phyloP scores from a whole-genome alignment of 495 filamentous ascomycete species.

The Trichoderma parareesei region DNA sequence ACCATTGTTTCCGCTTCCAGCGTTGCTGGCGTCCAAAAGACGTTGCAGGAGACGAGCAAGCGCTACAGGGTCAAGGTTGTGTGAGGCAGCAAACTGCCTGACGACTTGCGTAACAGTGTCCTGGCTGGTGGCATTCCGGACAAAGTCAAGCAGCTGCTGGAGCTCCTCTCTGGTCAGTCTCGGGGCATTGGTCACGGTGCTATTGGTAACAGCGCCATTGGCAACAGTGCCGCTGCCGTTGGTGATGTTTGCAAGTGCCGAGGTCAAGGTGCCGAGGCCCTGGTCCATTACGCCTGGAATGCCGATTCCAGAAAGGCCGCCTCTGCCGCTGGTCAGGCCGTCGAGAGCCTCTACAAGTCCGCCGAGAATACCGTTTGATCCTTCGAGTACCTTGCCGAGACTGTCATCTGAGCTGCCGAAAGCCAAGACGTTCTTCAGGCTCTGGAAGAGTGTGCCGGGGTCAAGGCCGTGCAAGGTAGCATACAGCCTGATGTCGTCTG shows the following conservation, averaged over 20 bases:
- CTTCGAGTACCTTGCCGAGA: background rate
- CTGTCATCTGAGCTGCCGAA: background rate
- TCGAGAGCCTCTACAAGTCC: background rate
- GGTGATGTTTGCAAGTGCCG: too few species aligned
- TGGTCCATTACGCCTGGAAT: background rate
- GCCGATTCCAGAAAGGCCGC: background rate
- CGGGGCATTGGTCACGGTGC: background rate
- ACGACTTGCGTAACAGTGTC: background rate
- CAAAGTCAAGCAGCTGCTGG: background rate
- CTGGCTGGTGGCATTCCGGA: background rate
- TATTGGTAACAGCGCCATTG: background rate
- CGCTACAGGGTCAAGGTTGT: background rate
- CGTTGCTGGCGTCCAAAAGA: background rate
- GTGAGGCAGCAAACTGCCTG: background rate
- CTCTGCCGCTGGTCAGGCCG: background rate
- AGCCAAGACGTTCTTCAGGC: background rate
- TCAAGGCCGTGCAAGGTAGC: background rate
- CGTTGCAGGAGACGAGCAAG: background rate
- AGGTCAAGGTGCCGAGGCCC: background rate
- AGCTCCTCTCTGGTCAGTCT: background rate
- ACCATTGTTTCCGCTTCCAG: background rate
- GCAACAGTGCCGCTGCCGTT: background rate
- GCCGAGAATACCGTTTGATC: background rate
- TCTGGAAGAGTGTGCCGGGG: background rate
- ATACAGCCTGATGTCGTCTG: background rate